phyloP scores from a whole-genome alignment of 371 early-diverging fungal genomes.

The Gilbertella persicaria region DNA sequence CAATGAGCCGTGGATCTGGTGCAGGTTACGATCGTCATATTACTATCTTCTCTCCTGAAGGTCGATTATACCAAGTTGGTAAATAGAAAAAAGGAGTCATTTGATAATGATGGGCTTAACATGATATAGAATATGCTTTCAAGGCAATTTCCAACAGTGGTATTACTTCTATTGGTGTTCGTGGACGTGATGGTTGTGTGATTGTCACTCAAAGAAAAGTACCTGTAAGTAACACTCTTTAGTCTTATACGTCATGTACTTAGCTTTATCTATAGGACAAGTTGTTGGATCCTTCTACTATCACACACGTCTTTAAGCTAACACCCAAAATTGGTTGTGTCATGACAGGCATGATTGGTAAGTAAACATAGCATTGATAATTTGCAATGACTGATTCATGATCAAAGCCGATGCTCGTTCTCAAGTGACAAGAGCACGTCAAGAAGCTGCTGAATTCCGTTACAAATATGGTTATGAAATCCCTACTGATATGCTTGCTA shows the following conservation, averaged over 20 bases:
- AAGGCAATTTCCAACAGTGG: slow-evolving; percentile 97
- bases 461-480: slow-evolving; percentile 99
- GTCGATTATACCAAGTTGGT: slow-evolving; percentile 99
- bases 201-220: slow-evolving; percentile 96
- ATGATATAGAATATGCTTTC: slow-evolving; percentile 97
- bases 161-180: slow-evolving; percentile 92
- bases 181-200: slow-evolving; percentile 93
- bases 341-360: slow-evolving; percentile 94
- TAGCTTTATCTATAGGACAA: slow-evolving; percentile 72
- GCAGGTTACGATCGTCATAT: slow-evolving; percentile 98
- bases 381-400: not conserved
- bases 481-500: slow-evolving; percentile 94
- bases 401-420: slow-evolving; percentile 87
- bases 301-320: slow-evolving; percentile 91
- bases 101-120: not conserved
- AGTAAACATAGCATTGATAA: slow-evolving; percentile 7
- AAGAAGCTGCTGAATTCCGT: slow-evolving; percentile 96
- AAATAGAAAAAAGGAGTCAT: slow-evolving; percentile 9
- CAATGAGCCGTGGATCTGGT: slow-evolving; percentile 73
- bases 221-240: slow-evolving; percentile 69
- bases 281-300: slow-evolving; percentile 91
- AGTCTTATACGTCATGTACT: not conserved
- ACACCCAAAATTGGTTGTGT: slow-evolving; percentile 97
- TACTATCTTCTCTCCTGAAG: slow-evolving; percentile 99
- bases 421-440: slow-evolving; percentile 90